These are phyloP conservation scores for Lactuca sativa DNA, from an alignment of 129 eudicot genomes.

Conservation along the genomic window DNA sequence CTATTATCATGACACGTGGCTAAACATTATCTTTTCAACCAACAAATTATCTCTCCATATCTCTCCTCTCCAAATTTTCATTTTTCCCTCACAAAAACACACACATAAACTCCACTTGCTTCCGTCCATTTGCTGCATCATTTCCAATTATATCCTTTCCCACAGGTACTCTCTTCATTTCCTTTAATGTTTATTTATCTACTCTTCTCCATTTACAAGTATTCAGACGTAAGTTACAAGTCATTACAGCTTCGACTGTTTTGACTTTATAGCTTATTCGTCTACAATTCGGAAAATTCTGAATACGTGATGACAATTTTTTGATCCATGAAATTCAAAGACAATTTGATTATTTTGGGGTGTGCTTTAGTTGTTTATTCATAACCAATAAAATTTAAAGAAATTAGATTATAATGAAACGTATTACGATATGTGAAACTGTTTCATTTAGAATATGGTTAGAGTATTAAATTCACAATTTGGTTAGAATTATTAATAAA, in stretches of 20 bases:
- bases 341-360: not conserved
- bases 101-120: slow-evolving; percentile 4
- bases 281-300: not conserved
- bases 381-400: too few relatives aligned
- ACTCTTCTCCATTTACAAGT: not conserved
- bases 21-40: slow-evolving; percentile 39
- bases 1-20: slow-evolving; percentile 27
- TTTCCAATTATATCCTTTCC: not conserved
- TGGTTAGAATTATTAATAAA: too few relatives aligned
- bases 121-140: slow-evolving; percentile 24
- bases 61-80: not conserved
- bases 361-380: too few relatives aligned
- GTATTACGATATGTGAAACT: too few relatives aligned
- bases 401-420: too few relatives aligned
- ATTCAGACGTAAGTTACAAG: slow-evolving; percentile 10
- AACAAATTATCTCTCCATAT: slow-evolving; percentile 18
- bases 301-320: not conserved
- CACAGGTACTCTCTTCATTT: slow-evolving; percentile 1
- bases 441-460: too few relatives aligned
- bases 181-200: not conserved
- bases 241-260: not conserved
- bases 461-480: too few relatives aligned
- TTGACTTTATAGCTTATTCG: not conserved
- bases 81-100: not conserved
- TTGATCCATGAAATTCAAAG: not conserved